Conservation (phyloP, 805 yeast genomes). For the Metschnikowia kunwiensis region DNA sequence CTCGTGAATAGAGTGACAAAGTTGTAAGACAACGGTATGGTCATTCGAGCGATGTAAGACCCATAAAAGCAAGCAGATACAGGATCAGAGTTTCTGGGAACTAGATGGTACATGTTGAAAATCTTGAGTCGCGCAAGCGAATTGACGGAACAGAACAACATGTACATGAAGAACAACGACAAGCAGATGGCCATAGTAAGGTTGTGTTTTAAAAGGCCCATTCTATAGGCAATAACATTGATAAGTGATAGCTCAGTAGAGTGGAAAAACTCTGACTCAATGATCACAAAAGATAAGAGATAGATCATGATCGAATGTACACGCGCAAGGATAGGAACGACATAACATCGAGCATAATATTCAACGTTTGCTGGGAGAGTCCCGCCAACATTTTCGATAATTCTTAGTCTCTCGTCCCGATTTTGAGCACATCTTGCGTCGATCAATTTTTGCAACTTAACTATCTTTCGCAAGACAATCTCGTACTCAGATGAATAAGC, state of each 20-base stretch:
- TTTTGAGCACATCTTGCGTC: conserved; percentile 20
- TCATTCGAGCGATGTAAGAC: conserved; percentile 74
- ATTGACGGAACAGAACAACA: conserved; percentile 64
- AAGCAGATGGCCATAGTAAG: conserved; percentile 38
- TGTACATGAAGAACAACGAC: conserved; percentile 49
- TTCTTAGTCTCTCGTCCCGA: conserved; percentile 14
- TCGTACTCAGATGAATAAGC: conserved; percentile 60
- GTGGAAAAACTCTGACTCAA: conserved; percentile 75
- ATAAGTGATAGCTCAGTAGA: conserved; percentile 64
- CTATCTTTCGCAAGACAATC: conserved; percentile 44
- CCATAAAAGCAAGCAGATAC: conserved; percentile 75
- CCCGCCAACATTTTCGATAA: conserved; percentile 4
- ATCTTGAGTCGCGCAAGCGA: conserved; percentile 66
- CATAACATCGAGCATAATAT: conserved; percentile 33
- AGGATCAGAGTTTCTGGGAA: conserved; percentile 67
- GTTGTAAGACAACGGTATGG: conserved; percentile 79
- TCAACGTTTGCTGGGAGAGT: conserved; percentile 7
- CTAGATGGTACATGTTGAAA: conserved; percentile 75
- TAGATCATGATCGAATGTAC: conserved; percentile 42
- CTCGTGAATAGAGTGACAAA: conserved; percentile 63
- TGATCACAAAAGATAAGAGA: conserved; percentile 47
- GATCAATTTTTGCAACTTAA: conserved; percentile 11
- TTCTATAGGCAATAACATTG: conserved; percentile 42
- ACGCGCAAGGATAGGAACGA: conserved; percentile 48
- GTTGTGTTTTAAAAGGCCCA: conserved; percentile 26